These are phyloP conservation scores for Erucastrum elatum DNA, from an alignment of 345 rosid species.

Conservation along the genomic window DNA sequence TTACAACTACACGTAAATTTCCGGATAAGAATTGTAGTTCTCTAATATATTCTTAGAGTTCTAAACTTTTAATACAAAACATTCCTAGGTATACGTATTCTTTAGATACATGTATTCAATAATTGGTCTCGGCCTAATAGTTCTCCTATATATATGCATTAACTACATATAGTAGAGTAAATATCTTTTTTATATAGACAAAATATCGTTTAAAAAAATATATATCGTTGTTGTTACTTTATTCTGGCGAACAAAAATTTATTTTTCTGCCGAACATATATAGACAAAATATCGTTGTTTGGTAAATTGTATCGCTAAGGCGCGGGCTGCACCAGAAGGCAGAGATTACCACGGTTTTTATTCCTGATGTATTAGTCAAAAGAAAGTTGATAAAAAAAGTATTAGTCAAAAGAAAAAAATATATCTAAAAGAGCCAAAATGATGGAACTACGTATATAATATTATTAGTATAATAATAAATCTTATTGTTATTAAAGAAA, in stretches of 20 bases:
- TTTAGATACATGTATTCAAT: slow-evolving; percentile 3
- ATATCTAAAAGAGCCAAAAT: slow-evolving; percentile 6
- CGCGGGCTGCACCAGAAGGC: neutral
- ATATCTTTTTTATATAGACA: neutral
- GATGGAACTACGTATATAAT: slow-evolving; percentile 1
- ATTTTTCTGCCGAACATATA: too few relatives aligned
- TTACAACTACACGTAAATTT: slow-evolving; percentile 13
- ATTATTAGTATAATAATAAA: neutral
- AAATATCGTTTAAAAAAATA: neutral
- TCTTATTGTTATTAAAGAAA: too few relatives aligned
- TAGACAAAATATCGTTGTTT: neutral
- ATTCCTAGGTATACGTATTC: neutral
- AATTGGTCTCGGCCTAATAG: slow-evolving; percentile 1
- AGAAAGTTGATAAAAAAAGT: neutral
- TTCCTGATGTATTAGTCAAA: neutral
- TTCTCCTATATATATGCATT: neutral
- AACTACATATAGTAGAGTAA: too few relatives aligned
- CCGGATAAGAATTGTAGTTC: neutral
- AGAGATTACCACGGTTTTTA: slow-evolving; percentile 7
- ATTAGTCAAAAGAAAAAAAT: slow-evolving; percentile 21
- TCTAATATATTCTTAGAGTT: neutral
- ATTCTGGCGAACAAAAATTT: neutral
- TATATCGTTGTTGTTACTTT: neutral
- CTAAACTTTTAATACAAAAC: neutral
- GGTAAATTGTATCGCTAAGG: slow-evolving; percentile 1